Percentiles rank a stretch among this genome's conserved stretches.
These are phyloP conservation scores for Bodo saltans DNA, from an alignment of 78 protist species.

Conservation along the genomic window DNA sequence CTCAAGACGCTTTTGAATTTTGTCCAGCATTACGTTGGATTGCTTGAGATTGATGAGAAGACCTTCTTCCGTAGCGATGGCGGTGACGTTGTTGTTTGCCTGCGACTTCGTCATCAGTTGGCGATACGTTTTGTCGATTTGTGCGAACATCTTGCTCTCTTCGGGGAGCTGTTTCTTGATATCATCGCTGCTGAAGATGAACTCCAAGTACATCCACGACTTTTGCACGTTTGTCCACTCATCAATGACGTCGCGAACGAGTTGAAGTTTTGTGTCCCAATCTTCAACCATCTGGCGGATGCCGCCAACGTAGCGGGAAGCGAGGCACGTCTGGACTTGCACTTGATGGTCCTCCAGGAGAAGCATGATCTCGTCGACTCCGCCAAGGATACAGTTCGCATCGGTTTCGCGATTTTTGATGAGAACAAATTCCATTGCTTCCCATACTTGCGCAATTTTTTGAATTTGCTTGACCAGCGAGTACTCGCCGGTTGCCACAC, in stretches of 20 bases:
- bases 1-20: slow-evolving; percentile 69
- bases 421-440: slow-evolving; percentile 27
- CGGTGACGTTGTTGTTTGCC: slow-evolving; percentile 41
- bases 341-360: slow-evolving; percentile 56
- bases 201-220: slow-evolving; percentile 68
- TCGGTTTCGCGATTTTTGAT: slow-evolving; percentile 22
- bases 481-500: slow-evolving; percentile 60
- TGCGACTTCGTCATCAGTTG: neutral
- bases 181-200: slow-evolving; percentile 57
- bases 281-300: slow-evolving; percentile 32
- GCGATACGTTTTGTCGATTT: slow-evolving; percentile 27
- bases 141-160: slow-evolving; percentile 47
- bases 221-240: slow-evolving; percentile 62
- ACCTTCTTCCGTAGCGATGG: slow-evolving; percentile 27
- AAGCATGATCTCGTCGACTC: slow-evolving; percentile 51
- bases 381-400: slow-evolving; percentile 48
- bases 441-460: slow-evolving; percentile 41
- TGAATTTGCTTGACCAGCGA: slow-evolving; percentile 41
- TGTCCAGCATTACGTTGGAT: slow-evolving; percentile 51
- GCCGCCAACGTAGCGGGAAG: slow-evolving; percentile 48
- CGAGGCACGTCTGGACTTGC: slow-evolving; percentile 49
- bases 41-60: neutral
- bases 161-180: slow-evolving; percentile 62
- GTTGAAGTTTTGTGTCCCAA: slow-evolving; percentile 41
- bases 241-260: slow-evolving; percentile 32